Conservation (phyloP, 495 filamentous ascomycete species). For the Apodospora peruviana region DNA sequence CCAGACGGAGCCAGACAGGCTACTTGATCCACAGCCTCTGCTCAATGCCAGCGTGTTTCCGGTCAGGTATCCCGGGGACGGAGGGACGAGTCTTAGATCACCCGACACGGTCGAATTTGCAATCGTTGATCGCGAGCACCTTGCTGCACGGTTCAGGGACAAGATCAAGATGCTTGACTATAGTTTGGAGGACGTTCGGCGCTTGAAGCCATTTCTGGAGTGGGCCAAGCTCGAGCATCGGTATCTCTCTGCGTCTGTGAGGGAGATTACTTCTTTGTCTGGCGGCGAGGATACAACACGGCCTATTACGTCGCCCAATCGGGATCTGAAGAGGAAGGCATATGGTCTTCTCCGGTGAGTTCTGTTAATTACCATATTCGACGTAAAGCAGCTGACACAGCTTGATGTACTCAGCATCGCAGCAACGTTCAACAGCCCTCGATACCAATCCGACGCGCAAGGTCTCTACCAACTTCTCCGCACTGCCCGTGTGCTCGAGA, state of each 20-base stretch:
- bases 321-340: constrained; percentile 27
- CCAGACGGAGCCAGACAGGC: neutral
- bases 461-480: constrained; percentile 26
- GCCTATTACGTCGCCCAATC: constrained; percentile 16
- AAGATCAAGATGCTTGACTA: constrained; percentile 34
- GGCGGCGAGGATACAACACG: constrained; percentile 11
- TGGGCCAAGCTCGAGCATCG: constrained; percentile 26
- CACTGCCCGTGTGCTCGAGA: constrained; percentile 18
- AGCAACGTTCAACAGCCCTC: constrained; percentile 29
- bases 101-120: constrained; percentile 20
- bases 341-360: constrained; percentile 37
- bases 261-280: constrained; percentile 25
- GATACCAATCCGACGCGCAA: constrained; percentile 9
- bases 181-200: constrained; percentile 25
- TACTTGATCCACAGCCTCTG: neutral
- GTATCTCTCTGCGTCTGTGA: constrained; percentile 31
- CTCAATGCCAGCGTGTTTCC: constrained; percentile 20
- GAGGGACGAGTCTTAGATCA: constrained; percentile 7
- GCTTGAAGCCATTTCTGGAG: constrained; percentile 28
- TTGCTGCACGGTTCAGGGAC: constrained; percentile 20
- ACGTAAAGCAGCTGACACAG: constrained; percentile 12
- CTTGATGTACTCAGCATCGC: constrained; percentile 18
- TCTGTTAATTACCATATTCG: too few relatives aligned
- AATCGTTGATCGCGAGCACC: constrained; percentile 31
- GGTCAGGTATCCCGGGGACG: constrained; percentile 16